These are phyloP conservation scores for Brassica carinata DNA, from an alignment of 345 rosid species.

Conservation along the genomic window DNA sequence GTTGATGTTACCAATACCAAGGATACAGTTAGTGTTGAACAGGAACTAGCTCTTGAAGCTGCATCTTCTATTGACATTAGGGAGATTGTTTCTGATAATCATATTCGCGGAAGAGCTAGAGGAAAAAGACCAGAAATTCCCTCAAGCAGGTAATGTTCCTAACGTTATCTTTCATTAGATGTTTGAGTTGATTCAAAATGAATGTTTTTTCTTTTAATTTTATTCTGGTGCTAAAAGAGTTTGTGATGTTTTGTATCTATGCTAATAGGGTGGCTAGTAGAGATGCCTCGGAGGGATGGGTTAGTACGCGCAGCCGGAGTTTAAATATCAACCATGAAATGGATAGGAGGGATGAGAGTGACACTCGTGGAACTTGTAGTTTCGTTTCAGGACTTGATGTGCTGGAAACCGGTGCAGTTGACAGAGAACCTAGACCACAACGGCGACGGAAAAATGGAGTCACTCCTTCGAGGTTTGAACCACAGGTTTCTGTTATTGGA, in stretches of 20 bases:
- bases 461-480: conserved; percentile 45
- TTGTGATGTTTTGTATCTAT: conserved; percentile 27
- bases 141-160: conserved; percentile 52
- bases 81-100: conserved; percentile 54
- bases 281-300: conserved; percentile 57
- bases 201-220: not conserved
- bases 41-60: conserved; percentile 35
- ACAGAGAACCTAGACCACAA: conserved; percentile 45
- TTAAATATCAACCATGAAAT: conserved; percentile 36
- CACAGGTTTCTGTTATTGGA: conserved; percentile 53
- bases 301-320: conserved; percentile 47
- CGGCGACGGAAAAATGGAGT: conserved; percentile 47
- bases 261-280: conserved; percentile 38
- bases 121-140: conserved; percentile 49
- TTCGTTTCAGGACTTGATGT: conserved; percentile 29
- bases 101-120: conserved; percentile 44
- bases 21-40: conserved; percentile 21
- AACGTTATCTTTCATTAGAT: not conserved
- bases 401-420: conserved; percentile 25
- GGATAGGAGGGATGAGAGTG: conserved; percentile 35
- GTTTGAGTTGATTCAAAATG: not conserved
- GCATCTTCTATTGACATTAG: conserved; percentile 42
- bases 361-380: conserved; percentile 30
- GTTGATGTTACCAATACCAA: conserved; percentile 41
- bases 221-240: conserved; percentile 22